Conservation (phyloP, 2,329 filamentous ascomycete genomes). For the Golovinomyces cichoracearum region DNA sequence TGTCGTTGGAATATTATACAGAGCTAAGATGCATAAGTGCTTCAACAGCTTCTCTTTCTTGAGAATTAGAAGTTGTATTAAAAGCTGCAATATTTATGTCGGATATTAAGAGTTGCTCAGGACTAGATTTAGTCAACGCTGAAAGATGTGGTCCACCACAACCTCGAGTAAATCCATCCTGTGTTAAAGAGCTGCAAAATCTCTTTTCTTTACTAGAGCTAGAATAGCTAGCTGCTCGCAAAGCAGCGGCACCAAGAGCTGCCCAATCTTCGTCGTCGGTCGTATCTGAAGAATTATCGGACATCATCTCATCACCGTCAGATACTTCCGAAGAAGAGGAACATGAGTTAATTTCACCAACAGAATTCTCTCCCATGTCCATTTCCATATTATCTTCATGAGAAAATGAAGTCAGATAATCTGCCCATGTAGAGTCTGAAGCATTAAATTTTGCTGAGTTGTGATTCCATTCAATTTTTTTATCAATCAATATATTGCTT, state of each 20-base stretch:
- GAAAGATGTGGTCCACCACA: slow-evolving; percentile 15
- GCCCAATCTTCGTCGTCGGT: slow-evolving; percentile 97
- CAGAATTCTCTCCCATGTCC: slow-evolving; percentile 49
- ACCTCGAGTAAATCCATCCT: slow-evolving; percentile 18
- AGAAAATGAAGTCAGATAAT: slow-evolving; percentile 50
- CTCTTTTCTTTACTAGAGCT: slow-evolving; percentile 26
- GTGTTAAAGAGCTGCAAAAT: slow-evolving; percentile 23
- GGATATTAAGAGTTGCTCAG: slow-evolving; percentile 10
- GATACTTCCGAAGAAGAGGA: slow-evolving; percentile 48
- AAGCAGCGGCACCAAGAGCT: slow-evolving; percentile 58
- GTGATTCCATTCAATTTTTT: slow-evolving; percentile 19
- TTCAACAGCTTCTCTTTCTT: slow-evolving; percentile 61
- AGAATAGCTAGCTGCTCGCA: slow-evolving; percentile 41
- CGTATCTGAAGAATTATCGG: slow-evolving; percentile 56
- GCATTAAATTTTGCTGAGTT: slow-evolving; percentile 25
- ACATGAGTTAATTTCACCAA: too few relatives aligned
- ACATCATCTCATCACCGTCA: slow-evolving; percentile 35
- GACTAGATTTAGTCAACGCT: slow-evolving; percentile 13
- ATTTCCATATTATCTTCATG: slow-evolving; percentile 37
- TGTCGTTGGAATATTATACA: slow-evolving; percentile 23
- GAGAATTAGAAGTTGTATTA: slow-evolving; percentile 27
- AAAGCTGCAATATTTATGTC: slow-evolving; percentile 24
- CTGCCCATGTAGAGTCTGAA: slow-evolving; percentile 35
- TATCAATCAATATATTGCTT: slow-evolving; percentile 31
- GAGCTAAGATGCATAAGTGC: slow-evolving; percentile 60